Evolutionary conservation across 495 filamentous ascomycete genomes (phyloP).

Genomic region (Daldinia grandis): DNA sequence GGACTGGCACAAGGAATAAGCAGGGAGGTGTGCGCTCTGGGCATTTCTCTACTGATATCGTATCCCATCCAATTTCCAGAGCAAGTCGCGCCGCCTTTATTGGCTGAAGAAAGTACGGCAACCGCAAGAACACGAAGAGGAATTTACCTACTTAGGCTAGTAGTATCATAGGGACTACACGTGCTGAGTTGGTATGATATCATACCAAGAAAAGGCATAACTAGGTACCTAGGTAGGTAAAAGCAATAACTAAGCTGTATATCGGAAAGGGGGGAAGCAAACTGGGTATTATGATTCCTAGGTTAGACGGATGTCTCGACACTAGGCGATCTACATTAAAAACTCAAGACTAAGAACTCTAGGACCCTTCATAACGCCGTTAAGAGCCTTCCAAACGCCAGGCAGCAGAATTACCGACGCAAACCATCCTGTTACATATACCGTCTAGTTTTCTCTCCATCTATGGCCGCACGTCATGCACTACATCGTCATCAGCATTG

Average conservation of each 20-base stretch:
- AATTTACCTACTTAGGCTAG: background rate
- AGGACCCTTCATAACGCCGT: slow-evolving; percentile 40
- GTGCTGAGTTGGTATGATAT: background rate
- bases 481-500: slow-evolving; percentile 48
- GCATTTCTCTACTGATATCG: no score
- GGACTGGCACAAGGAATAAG: slow-evolving; percentile 55
- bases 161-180: background rate
- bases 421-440: background rate
- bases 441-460: slow-evolving; percentile 64
- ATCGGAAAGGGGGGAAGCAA: background rate
- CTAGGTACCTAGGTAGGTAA: no score
- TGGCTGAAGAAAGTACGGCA: no score
- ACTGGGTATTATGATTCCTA: slow-evolving; percentile 38
- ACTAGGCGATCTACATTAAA: slow-evolving; percentile 14
- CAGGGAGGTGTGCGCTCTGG: no score
- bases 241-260: background rate
- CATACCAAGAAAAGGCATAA: background rate
- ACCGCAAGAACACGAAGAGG: no score
- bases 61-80: no score
- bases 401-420: slow-evolving; percentile 26
- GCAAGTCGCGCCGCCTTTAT: no score
- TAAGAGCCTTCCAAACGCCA: slow-evolving; percentile 24
- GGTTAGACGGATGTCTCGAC: background rate
- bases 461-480: slow-evolving; percentile 66
- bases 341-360: slow-evolving; percentile 21